Conservation (phyloP, 345 rosid species). For the Rhizophora mangle region DNA sequence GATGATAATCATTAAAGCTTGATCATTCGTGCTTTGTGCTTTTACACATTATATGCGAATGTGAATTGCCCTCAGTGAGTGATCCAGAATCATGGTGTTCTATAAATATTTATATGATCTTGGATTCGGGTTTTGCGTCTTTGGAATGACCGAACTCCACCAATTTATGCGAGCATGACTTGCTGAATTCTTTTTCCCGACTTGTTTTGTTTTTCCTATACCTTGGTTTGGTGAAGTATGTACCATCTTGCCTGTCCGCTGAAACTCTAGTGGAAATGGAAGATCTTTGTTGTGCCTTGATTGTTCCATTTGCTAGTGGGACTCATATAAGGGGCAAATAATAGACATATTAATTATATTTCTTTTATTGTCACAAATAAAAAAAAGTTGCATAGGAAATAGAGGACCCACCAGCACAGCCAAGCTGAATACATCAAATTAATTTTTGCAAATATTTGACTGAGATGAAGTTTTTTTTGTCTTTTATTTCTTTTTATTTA, state of each 20-base stretch:
- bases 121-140: constrained; percentile 1
- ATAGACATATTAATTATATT: too few relatives aligned
- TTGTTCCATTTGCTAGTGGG: neutral
- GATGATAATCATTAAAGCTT: neutral
- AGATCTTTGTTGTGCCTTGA: constrained; percentile 1
- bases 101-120: neutral
- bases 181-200: constrained; percentile 6
- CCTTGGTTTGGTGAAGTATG: neutral
- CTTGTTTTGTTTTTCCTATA: neutral
- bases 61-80: constrained; percentile 2
- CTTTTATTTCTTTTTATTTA: too few relatives aligned
- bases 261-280: constrained; percentile 11
- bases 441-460: too few relatives aligned
- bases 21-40: neutral
- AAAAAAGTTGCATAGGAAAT: too few relatives aligned
- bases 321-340: too few relatives aligned
- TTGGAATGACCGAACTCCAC: neutral
- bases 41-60: neutral
- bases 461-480: too few relatives aligned
- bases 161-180: constrained; percentile 15
- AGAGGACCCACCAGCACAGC: too few relatives aligned
- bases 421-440: too few relatives aligned
- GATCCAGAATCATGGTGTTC: neutral
- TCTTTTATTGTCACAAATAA: too few relatives aligned
- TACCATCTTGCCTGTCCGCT: neutral